Base-by-base conservation (phyloP, 2,329 filamentous ascomycete genomes). In the Aciculosporium take region DNA sequence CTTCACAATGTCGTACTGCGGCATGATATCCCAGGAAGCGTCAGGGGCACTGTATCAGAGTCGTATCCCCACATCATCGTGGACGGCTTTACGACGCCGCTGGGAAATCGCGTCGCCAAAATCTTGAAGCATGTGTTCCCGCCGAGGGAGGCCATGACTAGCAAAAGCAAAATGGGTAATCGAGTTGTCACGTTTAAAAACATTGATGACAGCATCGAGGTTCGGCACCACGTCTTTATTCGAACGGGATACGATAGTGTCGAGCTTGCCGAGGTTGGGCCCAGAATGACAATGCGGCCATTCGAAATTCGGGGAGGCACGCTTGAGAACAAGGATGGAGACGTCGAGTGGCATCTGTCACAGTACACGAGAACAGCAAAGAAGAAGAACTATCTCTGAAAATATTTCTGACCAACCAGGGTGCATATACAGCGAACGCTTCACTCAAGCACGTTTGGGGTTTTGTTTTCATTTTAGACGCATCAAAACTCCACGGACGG, bases 21-120 rank as follows among this genome's bases (percentile, higher is more conserved):
- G 34, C 84, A 88, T 45, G 91, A 98, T 57, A 94, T 98, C 17
- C 89, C 91, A 1, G 87, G 91, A 48, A 77, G 81, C 32, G 76
- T 86, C 7, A 75, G 84, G 44, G 91, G 91, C 37, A 94, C 87
- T 1, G 86, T 95, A 37, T 85, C 79, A 46, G 91, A 98, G 63
- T 81, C 79, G 29, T 98, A 95, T 53, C 91, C 91, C 0, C 89
- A 96, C 55, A 69, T 98, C 3, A 84, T 98, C 47, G 96, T 98
- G 53, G 91, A 98, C 54, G 87, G 87, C 2, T 96, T 98, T 63
- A 82, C 73, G 5, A 86, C 83, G 5, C 74, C 74, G 27, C 67
- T 96, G 5, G 91, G 91, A 41, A 72, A 79, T 53, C 75, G 91
- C 15, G 79, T 95, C 13, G 83, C 87, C 39, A 88, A 93, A 59